Evolutionary conservation across 345 rosid genomes (phyloP).

Genomic region (Aquilaria malaccensis): DNA sequence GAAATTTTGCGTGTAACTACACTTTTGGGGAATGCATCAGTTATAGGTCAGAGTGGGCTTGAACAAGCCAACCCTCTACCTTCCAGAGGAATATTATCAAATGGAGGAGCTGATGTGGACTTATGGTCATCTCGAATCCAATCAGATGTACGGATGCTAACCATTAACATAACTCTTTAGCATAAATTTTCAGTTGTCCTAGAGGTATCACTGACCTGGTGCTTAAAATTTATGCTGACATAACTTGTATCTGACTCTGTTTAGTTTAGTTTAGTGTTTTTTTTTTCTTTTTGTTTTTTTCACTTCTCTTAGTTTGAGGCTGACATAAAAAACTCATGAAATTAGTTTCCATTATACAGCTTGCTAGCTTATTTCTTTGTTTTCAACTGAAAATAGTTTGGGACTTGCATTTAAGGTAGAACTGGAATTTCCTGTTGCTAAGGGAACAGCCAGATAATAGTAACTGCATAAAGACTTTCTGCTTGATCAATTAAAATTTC

Average conservation of each 20-base stretch:
- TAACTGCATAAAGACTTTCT: too few species aligned
- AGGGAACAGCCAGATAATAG: too few species aligned
- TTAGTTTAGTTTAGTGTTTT: slow-evolving; percentile 18
- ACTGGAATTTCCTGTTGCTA: too few species aligned
- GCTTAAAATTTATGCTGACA: slow-evolving; percentile 42
- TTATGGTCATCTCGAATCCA: slow-evolving; percentile 93
- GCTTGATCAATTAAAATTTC: too few species aligned
- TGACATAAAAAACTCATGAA: too few species aligned
- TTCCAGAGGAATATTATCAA: slow-evolving; percentile 87
- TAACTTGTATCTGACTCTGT: slow-evolving; percentile 39
- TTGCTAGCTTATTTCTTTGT: too few species aligned
- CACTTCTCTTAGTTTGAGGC: too few species aligned
- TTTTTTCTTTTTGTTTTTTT: too few species aligned
- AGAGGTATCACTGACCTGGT: slow-evolving; percentile 49
- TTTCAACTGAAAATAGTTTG: too few species aligned
- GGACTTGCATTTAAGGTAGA: too few species aligned
- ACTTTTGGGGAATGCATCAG: slow-evolving; percentile 98
- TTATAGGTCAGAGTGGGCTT: slow-evolving; percentile 96
- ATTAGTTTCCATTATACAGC: too few species aligned
- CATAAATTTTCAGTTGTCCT: slow-evolving; percentile 54
- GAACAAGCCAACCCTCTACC: slow-evolving; percentile 92
- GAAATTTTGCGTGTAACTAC: slow-evolving; percentile 98
- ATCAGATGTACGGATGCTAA: slow-evolving; percentile 99
- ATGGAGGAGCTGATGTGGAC: slow-evolving; percentile 89
- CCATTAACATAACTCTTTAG: slow-evolving; percentile 89